Conservation (phyloP, 768 basidiomycete genomes). For the Coprinopsis sp. region DNA sequence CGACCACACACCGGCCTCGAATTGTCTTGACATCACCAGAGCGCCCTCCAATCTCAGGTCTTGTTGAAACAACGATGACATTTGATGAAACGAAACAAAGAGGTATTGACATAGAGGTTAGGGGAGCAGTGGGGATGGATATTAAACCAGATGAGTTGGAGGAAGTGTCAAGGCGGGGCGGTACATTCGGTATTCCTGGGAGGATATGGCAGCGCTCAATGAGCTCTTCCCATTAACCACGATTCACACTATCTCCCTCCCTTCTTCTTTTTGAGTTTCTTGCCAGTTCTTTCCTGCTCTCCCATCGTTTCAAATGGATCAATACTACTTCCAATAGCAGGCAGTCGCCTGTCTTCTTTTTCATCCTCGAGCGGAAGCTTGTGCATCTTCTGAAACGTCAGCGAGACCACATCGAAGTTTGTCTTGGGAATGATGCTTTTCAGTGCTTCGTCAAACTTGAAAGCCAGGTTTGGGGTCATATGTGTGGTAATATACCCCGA, state of each 20-base stretch:
- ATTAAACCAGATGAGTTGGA: slow-evolving; percentile 54
- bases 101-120: slow-evolving; percentile 54
- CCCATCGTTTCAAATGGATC: background rate
- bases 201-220: slow-evolving; percentile 52
- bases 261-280: background rate
- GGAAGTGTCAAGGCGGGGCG: slow-evolving; percentile 69
- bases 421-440: background rate
- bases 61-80: slow-evolving; percentile 59
- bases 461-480: slow-evolving; percentile 2
- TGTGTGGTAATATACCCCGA: slow-evolving; percentile 1
- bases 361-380: background rate
- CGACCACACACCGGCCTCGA: slow-evolving; percentile 40
- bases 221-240: slow-evolving; percentile 13
- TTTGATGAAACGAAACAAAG: slow-evolving; percentile 54
- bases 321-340: background rate
- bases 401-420: background rate
- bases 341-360: background rate
- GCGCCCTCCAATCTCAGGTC: slow-evolving; percentile 56
- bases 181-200: slow-evolving; percentile 63
- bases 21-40: slow-evolving; percentile 68
- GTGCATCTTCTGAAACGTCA: background rate
- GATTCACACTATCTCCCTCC: background rate
- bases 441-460: slow-evolving; percentile 3
- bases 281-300: background rate
- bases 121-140: slow-evolving; percentile 54